Evolutionary conservation across 2,329 filamentous ascomycete genomes (phyloP), one percentile per base, ranked within the genome.

Genomic region (Colletotrichum sp.): DNA sequence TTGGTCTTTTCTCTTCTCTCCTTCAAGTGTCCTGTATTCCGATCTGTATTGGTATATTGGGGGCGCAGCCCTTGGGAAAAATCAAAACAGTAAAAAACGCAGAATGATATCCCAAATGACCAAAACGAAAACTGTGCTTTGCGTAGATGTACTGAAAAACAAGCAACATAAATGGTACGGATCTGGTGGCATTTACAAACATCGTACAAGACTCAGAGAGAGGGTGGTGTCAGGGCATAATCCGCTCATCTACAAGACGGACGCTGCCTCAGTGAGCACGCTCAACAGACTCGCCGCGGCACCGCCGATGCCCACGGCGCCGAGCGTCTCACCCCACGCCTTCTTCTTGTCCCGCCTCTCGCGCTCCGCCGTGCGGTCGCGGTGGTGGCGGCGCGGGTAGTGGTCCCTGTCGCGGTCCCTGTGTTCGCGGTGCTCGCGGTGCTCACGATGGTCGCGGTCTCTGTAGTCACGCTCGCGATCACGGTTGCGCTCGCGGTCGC

Each of bases 281-380:
- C 88, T 89, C 62, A 93, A 79, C 76, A 93, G 82, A 69, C 90
- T 92, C 4, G 89, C 90, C 1, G 92, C 91, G 0, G 91, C 91
- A 12, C 91, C 90, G 6, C 91, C 91, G 34, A 93, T 89, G 2
- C 91, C 89, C 7, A 90, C 91, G 1, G 89, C 90, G 3, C 88
- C 87, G 6, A 92, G 85, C 18, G 90, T 89, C 77, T 91, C 90
- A 64, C 89, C 88, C 82, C 88, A 88, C 15, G 84, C 85, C 79
- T 86, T 88, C 80, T 86, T 88, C 79, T 83, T 86, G 4, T 87
- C 84, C 44, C 81, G 81, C 39, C 81, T 81, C 13, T 82, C 79
- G 59, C 80, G 77, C 13, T 81, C 79, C 30, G 44, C 44, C 0
- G 64, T 36, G n/a, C 78, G 72, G 55, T 82, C 79, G 55, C 77